phyloP scores from a whole-genome alignment of 345 rosid species.

The Hypericum androsaemum region DNA sequence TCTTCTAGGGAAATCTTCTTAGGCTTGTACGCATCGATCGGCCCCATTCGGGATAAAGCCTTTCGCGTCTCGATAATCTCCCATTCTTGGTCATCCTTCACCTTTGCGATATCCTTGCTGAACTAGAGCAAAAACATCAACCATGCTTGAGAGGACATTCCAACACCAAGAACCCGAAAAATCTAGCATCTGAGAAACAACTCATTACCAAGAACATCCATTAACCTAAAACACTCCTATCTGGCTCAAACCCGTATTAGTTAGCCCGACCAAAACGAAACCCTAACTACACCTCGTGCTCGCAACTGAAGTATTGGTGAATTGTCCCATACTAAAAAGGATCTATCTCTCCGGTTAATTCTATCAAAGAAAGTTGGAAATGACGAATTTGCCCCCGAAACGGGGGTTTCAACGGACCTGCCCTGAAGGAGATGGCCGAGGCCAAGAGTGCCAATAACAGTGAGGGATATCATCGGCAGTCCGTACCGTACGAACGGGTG shows the following conservation, averaged over 20 bases:
- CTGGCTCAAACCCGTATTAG: too few relatives aligned
- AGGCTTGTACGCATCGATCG: constrained; percentile 61
- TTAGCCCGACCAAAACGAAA: too few relatives aligned
- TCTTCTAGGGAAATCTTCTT: constrained; percentile 68
- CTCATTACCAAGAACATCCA: background rate
- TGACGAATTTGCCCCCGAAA: background rate
- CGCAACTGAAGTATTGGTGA: too few relatives aligned
- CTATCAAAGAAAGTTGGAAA: background rate
- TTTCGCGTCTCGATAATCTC: constrained; percentile 70
- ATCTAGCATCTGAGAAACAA: background rate
- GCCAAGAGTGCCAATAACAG: constrained; percentile 68
- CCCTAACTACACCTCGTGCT: too few relatives aligned
- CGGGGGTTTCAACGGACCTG: constrained; percentile 40
- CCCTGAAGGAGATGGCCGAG: constrained; percentile 91
- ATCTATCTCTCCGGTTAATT: too few relatives aligned
- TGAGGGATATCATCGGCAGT: constrained; percentile 89
- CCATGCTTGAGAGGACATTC: background rate
- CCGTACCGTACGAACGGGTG: constrained; percentile 85
- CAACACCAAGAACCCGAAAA: background rate
- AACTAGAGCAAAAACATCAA: constrained; percentile 15
- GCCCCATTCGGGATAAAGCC: constrained; percentile 75
- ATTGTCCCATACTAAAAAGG: too few relatives aligned
- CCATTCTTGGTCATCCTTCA: constrained; percentile 87
- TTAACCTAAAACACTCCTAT: too few relatives aligned
- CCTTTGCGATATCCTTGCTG: constrained; percentile 88